Percentiles rank a stretch among this genome's conserved stretches.
Conservation (phyloP, 768 basidiomycete species). For the Mycena galopus region DNA sequence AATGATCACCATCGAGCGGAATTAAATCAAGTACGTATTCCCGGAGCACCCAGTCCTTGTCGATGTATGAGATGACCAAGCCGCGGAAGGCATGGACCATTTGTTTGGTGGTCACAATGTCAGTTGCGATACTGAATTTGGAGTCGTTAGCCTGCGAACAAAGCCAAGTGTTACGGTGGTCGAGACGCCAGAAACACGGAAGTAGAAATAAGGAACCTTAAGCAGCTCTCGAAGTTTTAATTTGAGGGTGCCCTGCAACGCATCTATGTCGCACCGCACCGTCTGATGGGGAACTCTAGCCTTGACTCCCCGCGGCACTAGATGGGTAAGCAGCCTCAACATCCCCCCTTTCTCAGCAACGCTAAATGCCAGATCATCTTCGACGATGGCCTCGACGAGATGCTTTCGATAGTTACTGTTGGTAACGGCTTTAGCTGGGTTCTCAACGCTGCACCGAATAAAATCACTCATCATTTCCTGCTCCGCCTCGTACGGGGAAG, state of each 20-base stretch:
- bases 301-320: constrained; percentile 13
- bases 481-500: constrained; percentile 7
- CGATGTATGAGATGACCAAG: constrained; percentile 18
- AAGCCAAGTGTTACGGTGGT: background rate
- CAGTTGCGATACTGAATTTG: constrained; percentile 30
- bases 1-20: constrained; percentile 31
- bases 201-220: constrained; percentile 3
- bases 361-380: constrained; percentile 26
- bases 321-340: constrained; percentile 15
- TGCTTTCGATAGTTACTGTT: constrained; percentile 14
- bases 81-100: constrained; percentile 29
- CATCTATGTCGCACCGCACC: constrained; percentile 12
- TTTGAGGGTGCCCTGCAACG: constrained; percentile 4
- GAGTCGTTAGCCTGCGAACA: constrained; percentile 18
- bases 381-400: constrained; percentile 19
- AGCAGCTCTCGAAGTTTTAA: background rate
- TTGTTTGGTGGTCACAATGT: constrained; percentile 23
- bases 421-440: constrained; percentile 22
- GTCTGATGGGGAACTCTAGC: constrained; percentile 26
- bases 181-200: background rate
- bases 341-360: constrained; percentile 17
- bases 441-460: constrained; percentile 13
- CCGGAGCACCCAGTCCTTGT: constrained; percentile 14
- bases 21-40: constrained; percentile 22
- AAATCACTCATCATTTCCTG: constrained; percentile 10